Conservation (phyloP, 192 early-diverging fungal genomes). For the Coemansia sp. region DNA sequence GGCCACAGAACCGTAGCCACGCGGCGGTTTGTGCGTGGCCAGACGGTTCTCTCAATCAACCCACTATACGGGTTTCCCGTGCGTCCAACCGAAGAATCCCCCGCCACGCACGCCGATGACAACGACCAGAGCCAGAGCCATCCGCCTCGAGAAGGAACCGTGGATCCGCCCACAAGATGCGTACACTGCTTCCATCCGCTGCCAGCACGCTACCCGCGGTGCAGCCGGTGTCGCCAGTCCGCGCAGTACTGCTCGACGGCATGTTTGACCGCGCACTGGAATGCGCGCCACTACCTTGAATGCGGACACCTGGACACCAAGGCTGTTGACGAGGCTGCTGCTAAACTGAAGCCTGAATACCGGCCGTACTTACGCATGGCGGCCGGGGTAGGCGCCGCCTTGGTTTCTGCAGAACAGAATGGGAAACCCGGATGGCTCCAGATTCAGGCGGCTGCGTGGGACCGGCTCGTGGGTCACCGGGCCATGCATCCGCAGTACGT, state of each 20-base stretch:
- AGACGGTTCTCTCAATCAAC: conserved; percentile 21
- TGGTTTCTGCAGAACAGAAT: background rate
- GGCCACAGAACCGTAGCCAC: conserved; percentile 23
- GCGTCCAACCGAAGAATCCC: conserved; percentile 13
- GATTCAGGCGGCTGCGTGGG: conserved; percentile 36
- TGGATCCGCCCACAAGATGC: conserved; percentile 14
- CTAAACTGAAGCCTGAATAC: conserved; percentile 26
- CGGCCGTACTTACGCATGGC: conserved; percentile 40
- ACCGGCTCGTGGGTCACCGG: conserved; percentile 28
- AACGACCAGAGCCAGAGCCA: background rate
- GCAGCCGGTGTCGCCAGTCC: conserved; percentile 38
- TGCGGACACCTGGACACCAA: conserved; percentile 7
- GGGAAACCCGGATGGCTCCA: conserved; percentile 24
- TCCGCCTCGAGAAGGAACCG: too few species aligned
- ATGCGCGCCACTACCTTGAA: conserved; percentile 29
- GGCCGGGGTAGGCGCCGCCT: conserved; percentile 12
- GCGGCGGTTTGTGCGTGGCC: conserved; percentile 22
- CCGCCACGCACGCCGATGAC: background rate
- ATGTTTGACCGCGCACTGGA: conserved; percentile 41
- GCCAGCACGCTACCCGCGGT: conserved; percentile 29
- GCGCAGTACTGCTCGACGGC: conserved; percentile 29
- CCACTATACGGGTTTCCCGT: conserved; percentile 28
- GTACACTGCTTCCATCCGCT: conserved; percentile 28
- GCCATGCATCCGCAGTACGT: conserved; percentile 31
- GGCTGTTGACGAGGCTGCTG: conserved; percentile 2